Evolutionary conservation across 345 rosid species (phyloP), one percentile per base, ranked within the genome.

Genomic region (Geranium rotundifolium): DNA sequence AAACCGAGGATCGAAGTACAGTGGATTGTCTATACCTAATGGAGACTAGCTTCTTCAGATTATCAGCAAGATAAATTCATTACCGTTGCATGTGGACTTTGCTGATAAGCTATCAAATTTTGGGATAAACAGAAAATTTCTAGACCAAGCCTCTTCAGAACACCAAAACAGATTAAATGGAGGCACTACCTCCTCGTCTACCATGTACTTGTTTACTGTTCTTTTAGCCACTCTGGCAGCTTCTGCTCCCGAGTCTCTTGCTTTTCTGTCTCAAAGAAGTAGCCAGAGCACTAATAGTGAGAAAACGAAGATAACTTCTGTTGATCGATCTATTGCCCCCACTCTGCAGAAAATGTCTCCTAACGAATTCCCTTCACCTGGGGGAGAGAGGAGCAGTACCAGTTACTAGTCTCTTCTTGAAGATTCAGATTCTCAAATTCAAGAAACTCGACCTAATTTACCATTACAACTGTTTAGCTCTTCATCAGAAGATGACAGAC

Each of bases 391-490:
- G 78, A 84, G 85, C 72, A 83, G 95, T 73, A 63, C 79, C 66
- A 80, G 89, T 78, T 76, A 76, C 72, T 89, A 76, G 56, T 84
- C 93, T 73, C 93, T 84, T 58, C 73, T 75, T 20, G 85, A 84
- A 69, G 95, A 85, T 79, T 82, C 87, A 17, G 93, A 85, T 63
- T 72, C 83, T 65, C 97, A 72, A 72, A 71, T 67, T 68, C 85
- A 77, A 71, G 85, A 86, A 52, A 70, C 74, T 49, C 75, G 64
- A 60, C 69, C 88, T 65, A 84, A 79, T 80, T 69, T 91, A 61
- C 91, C 91, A 0, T 76, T 91, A 61, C 96, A 88, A 64, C 73
- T 91, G 54, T 91, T 91, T 74, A 78, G 83, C 70, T 88, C 93
- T 7, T 88, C 90, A 2, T 87, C 88, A 0, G 95, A 86, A 72